Conservation (phyloP, 768 basidiomycete species). For the Hygrocybe punicea region DNA sequence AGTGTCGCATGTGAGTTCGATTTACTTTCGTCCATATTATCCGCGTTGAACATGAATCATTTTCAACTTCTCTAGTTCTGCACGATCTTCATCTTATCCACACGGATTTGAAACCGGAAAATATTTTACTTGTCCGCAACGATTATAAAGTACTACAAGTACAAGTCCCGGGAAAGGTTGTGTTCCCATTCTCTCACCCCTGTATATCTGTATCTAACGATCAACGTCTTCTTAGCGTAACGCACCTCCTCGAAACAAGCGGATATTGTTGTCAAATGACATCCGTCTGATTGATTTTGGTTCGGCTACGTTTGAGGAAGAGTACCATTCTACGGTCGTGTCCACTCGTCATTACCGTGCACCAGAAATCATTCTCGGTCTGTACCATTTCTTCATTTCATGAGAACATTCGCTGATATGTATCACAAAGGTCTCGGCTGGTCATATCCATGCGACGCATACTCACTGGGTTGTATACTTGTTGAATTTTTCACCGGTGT, state of each 20-base stretch:
- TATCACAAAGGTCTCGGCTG: slow-evolving; percentile 78
- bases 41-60: neutral
- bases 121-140: slow-evolving; percentile 90
- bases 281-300: slow-evolving; percentile 98
- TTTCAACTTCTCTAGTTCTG: slow-evolving; percentile 55
- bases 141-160: slow-evolving; percentile 63
- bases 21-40: slow-evolving; percentile 9
- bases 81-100: slow-evolving; percentile 91
- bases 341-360: slow-evolving; percentile 98
- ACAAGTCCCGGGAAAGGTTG: slow-evolving; percentile 63
- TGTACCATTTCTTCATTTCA: neutral
- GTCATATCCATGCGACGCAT: slow-evolving; percentile 98
- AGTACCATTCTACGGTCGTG: slow-evolving; percentile 98
- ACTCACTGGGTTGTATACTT: slow-evolving; percentile 96
- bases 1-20: slow-evolving; percentile 85
- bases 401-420: slow-evolving; percentile 2
- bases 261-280: slow-evolving; percentile 80
- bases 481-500: slow-evolving; percentile 98
- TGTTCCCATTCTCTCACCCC: neutral
- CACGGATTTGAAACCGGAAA: slow-evolving; percentile 98
- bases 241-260: slow-evolving; percentile 58
- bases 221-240: slow-evolving; percentile 48
- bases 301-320: slow-evolving; percentile 94
- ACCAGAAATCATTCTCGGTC: slow-evolving; percentile 97
- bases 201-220: slow-evolving; percentile 9